Evolutionary conservation across 371 early-diverging fungal genomes (phyloP).

Genomic region (Cokeromyces recurvatus): DNA sequence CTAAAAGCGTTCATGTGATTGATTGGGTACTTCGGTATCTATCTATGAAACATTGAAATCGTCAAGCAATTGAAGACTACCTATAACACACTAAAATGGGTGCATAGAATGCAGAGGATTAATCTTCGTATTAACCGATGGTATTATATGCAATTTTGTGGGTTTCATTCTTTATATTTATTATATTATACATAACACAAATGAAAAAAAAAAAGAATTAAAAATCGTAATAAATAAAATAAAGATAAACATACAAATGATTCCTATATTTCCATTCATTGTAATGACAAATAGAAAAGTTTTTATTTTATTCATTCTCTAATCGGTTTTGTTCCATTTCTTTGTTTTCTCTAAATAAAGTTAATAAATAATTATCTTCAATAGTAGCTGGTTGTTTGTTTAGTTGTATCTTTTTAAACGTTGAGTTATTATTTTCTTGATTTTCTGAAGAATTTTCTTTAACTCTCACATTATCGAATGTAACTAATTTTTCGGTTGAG

Average conservation of each 20-base stretch:
- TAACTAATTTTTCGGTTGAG: constrained; percentile 10
- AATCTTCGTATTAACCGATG: constrained; percentile 26
- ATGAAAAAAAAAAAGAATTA: constrained; percentile 1
- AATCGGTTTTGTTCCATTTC: no score
- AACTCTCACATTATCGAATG: no score
- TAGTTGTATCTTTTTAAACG: no score
- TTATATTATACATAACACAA: constrained; percentile 2
- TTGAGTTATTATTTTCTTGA: no score
- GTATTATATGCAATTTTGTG: constrained; percentile 28
- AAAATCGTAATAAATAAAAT: neutral
- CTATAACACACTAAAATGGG: constrained; percentile 21
- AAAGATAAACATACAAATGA: neutral
- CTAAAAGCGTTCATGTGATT: constrained; percentile 38
- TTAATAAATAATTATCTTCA: no score
- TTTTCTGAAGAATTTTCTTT: no score
- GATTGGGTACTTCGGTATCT: constrained; percentile 22
- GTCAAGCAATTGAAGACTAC: constrained; percentile 32
- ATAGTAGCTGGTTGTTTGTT: no score
- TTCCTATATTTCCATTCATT: no score
- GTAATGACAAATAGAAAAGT: no score
- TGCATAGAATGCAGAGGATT: constrained; percentile 25
- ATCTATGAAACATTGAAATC: constrained; percentile 32
- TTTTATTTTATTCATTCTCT: no score
- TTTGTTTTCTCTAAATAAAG: no score
- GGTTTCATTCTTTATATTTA: constrained; percentile 13